Conservation (phyloP, 2,329 filamentous ascomycete genomes). For the Colletotrichum simmondsii region DNA sequence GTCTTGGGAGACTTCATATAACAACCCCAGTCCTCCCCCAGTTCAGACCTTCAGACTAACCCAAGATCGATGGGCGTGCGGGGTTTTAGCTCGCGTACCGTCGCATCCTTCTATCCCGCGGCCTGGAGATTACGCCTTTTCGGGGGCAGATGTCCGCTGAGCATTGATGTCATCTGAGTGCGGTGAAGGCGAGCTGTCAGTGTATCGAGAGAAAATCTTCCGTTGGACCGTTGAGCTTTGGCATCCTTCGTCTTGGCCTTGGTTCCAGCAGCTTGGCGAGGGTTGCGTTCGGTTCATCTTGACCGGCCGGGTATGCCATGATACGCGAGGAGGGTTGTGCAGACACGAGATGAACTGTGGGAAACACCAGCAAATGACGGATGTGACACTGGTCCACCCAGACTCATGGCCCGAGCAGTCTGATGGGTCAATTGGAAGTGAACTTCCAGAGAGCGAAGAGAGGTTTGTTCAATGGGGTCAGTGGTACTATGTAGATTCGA, state of each 20-base stretch:
- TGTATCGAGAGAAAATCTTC: neutral
- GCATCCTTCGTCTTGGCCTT: neutral
- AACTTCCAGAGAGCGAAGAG: neutral
- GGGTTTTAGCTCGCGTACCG: conserved; percentile 31
- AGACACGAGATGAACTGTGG: conserved; percentile 30
- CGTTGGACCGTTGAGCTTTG: neutral
- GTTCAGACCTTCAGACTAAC: neutral
- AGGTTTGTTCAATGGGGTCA: neutral
- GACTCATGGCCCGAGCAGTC: neutral
- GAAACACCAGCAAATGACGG: neutral
- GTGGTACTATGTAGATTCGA: neutral
- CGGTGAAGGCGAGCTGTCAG: neutral
- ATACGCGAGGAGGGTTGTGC: neutral
- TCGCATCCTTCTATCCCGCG: conserved; percentile 28
- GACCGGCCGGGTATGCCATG: conserved; percentile 1
- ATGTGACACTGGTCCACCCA: conserved; percentile 21
- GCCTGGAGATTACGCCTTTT: conserved; percentile 14
- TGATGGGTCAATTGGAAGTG: conserved; percentile 24
- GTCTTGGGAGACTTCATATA: conserved; percentile 5
- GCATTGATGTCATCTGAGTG: conserved; percentile 26
- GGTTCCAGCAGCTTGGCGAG: conserved; percentile 13
- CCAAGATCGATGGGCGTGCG: conserved; percentile 18
- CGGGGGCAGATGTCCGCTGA: neutral
- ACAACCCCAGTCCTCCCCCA: conserved; percentile 5
- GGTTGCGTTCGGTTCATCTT: neutral